phyloP scores from a whole-genome alignment of 1,139 yeast genomes.

The Taiozyma sp. region DNA sequence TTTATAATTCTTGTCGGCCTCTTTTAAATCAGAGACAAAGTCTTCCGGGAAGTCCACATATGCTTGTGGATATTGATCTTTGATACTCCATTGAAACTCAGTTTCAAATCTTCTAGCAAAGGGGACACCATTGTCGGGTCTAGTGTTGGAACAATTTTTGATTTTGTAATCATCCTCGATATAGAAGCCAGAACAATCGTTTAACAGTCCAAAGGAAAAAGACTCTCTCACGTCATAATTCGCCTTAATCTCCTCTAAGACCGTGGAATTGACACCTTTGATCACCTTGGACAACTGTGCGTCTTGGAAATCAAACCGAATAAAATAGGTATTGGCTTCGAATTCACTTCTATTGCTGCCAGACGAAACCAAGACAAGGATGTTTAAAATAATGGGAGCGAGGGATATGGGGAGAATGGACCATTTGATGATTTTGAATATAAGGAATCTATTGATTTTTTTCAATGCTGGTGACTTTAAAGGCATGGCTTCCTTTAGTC shows the following conservation, averaged over 20 bases:
- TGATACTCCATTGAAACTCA: neutral
- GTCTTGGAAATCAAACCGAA: conserved; percentile 3
- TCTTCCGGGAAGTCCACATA: neutral
- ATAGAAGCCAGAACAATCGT: conserved; percentile 3
- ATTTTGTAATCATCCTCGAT: conserved; percentile 2
- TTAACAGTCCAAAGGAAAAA: conserved; percentile 3
- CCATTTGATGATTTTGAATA: conserved; percentile 5
- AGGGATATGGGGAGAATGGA: conserved; percentile 3
- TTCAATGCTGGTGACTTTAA: neutral
- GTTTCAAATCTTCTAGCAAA: neutral
- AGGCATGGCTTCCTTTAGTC: neutral
- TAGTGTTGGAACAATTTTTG: neutral
- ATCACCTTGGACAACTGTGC: conserved; percentile 2
- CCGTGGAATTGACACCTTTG: neutral
- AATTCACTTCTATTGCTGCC: neutral
- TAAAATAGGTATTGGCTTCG: conserved; percentile 1
- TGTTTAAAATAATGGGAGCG: conserved; percentile 3
- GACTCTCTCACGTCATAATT: conserved; percentile 1
- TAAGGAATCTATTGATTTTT: neutral
- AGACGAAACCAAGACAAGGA: conserved; percentile 1
- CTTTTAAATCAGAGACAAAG: neutral
- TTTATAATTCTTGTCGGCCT: neutral
- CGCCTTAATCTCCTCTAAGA: neutral
- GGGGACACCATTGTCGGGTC: conserved; percentile 3
- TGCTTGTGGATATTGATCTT: conserved; percentile 1